Conservation (phyloP, 2,329 filamentous ascomycete species). For the Grosmannia penicillata region DNA sequence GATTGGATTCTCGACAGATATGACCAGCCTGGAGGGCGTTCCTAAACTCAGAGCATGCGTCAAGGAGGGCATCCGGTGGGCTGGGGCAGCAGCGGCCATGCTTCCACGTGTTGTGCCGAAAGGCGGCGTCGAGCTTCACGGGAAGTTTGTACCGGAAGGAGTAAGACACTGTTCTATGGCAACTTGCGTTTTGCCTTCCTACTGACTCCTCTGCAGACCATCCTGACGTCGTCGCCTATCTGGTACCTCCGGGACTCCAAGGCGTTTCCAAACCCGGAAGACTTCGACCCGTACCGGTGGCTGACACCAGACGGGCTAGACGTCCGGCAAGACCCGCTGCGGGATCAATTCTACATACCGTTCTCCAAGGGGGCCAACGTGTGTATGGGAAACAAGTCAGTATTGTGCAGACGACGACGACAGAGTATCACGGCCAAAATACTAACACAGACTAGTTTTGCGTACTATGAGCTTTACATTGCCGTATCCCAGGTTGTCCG, state of each 20-base stretch:
- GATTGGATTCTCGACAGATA: constrained; percentile 5
- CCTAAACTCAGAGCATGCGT: constrained; percentile 4
- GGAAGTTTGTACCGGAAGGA: constrained; percentile 2
- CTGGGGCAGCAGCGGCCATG: constrained; percentile 6
- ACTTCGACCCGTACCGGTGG: constrained; percentile 5
- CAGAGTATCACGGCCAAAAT: not conserved
- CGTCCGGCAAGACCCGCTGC: not conserved
- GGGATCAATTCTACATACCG: constrained; percentile 6
- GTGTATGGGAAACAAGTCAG: constrained; percentile 6
- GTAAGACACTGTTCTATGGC: not conserved
- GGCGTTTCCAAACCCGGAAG: constrained; percentile 4
- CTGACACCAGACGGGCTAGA: constrained; percentile 1
- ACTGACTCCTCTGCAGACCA: not conserved
- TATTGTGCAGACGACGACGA: not conserved
- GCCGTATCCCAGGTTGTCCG: not conserved
- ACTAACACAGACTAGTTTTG: not conserved
- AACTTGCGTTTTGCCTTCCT: too few relatives aligned
- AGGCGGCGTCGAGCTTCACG: constrained; percentile 4
- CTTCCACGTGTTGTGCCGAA: constrained; percentile 6
- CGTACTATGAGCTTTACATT: constrained; percentile 1
- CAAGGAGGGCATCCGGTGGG: constrained; percentile 8
- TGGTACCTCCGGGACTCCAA: constrained; percentile 5
- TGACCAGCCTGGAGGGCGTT: constrained; percentile 4
- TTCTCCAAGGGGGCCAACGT: constrained; percentile 7
- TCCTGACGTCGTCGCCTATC: constrained; percentile 6